A percentile compares a stretch with the other conserved stretches of the same genome.
Evolutionary conservation across 78 protist species (phyloP).

Genomic region (Protostelium mycophagum): DNA sequence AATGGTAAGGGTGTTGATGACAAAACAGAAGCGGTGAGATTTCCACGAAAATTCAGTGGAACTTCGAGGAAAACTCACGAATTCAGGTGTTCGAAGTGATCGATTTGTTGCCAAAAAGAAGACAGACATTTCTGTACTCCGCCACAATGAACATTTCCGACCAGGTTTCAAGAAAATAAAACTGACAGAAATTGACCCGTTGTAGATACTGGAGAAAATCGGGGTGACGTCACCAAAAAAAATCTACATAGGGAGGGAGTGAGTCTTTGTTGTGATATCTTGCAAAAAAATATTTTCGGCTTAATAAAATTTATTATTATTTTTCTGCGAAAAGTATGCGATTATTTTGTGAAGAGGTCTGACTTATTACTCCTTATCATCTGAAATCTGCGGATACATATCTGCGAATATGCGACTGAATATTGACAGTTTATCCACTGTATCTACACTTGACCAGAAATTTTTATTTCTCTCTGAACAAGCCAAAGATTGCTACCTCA

Average conservation of each 20-base stretch:
- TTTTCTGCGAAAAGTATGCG: constrained; percentile 11
- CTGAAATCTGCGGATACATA: too few relatives aligned
- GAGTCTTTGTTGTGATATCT: too few relatives aligned
- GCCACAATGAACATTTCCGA: constrained; percentile 87
- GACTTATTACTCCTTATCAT: too few relatives aligned
- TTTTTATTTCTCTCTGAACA: constrained; percentile 89
- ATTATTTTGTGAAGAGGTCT: too few relatives aligned
- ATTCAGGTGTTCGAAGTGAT: constrained; percentile 57
- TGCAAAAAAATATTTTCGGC: too few relatives aligned
- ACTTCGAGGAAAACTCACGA: too few relatives aligned
- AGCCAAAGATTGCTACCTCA: constrained; percentile 78
- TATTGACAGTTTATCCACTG: too few relatives aligned
- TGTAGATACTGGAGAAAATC: background rate
- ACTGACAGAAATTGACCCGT: too few relatives aligned
- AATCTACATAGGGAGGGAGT: background rate
- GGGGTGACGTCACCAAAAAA: background rate
- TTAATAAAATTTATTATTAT: too few relatives aligned
- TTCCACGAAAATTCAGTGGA: background rate
- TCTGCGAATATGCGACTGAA: too few relatives aligned
- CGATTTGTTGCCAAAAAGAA: background rate
- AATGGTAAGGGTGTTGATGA: background rate
- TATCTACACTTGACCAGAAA: constrained; percentile 70
- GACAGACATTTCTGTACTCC: constrained; percentile 78
- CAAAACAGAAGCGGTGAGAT: background rate
- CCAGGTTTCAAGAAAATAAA: constrained; percentile 24